Base-by-base conservation (phyloP, 2,329 filamentous ascomycete species). In the Cordyceps cateniannulata region DNA sequence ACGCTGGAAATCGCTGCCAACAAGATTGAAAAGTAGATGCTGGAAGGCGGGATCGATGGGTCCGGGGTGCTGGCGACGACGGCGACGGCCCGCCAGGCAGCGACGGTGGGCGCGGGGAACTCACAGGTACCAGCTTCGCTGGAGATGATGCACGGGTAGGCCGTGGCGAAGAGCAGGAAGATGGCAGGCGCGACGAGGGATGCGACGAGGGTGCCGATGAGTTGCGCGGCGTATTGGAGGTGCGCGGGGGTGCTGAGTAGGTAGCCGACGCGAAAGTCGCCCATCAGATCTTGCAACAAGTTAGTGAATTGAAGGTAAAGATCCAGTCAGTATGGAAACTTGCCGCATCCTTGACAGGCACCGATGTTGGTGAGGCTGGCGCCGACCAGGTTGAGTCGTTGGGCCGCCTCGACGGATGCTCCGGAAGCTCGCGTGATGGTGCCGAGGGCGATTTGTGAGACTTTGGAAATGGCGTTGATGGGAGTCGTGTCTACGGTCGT, bases 201-300 rank as follows among this genome's bases (percentile, higher is more conserved):
- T 3, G 60, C 60, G 12, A 62, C 60, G 24, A 57, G 45, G 9
- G 60, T 62, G 60, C 60, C 60, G 7, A 62, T 27, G 44, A 62
- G 27, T 18, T 62, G 60, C 2, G 60, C 47, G 5, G 48, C 53
- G 53, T 62, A 62, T 35, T 62, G 60, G 18, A 57, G 53, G 18
- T 38, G 51, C 5, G 53, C 52, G 22, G 60, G 60, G 3, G 60
- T 62, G 44, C 60, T 20, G 6, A 62, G 60, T 16, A 62, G 29
- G 35, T 52, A 62, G 20, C 60, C 60, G 29, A 62, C 60, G 12
- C 60, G 60, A 42, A 62, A 62, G 47, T 62, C 60, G n/a, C 60
- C 60, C 47, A 62, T 57, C 2, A 62, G 20, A 24, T 62, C 60
- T 62, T 22, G 7, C 2, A 24, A 14, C 18, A 10, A 0, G 16